Conservation (phyloP, 768 basidiomycete species). For the Sistotremastrum niveocremeum region DNA sequence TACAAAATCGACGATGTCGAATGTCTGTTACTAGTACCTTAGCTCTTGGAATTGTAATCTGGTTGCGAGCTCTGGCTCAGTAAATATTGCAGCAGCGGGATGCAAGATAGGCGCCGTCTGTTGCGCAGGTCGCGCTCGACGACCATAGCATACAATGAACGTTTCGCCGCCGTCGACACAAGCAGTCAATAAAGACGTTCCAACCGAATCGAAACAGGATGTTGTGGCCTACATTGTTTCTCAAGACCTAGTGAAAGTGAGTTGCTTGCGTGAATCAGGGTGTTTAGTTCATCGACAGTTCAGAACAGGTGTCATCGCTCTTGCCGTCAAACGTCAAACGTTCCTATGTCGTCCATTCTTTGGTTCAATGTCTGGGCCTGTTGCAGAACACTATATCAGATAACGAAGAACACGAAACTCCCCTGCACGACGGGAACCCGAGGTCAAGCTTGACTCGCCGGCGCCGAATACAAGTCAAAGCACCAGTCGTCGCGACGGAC, state of each 20-base stretch:
- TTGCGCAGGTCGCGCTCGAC: no score
- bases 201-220: no score
- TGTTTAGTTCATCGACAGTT: neutral
- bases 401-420: constrained; percentile 9
- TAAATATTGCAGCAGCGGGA: no score
- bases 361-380: constrained; percentile 40
- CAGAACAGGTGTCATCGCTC: constrained; percentile 30
- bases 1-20: no score
- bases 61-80: no score
- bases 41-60: no score
- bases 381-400: constrained; percentile 13
- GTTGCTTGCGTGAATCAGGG: neutral
- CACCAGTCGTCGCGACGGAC: constrained; percentile 38
- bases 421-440: constrained; percentile 7
- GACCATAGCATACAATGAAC: no score
- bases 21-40: no score
- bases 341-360: constrained; percentile 51
- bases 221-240: constrained; percentile 40
- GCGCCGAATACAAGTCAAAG: constrained; percentile 26
- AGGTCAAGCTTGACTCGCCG: no score
- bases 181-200: no score
- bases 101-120: no score
- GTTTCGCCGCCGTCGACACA: no score
- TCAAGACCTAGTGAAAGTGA: constrained; percentile 40
- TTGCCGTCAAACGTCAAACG: constrained; percentile 60